Base-by-base conservation (phyloP, 768 basidiomycete genomes). In the Panus rudis region DNA sequence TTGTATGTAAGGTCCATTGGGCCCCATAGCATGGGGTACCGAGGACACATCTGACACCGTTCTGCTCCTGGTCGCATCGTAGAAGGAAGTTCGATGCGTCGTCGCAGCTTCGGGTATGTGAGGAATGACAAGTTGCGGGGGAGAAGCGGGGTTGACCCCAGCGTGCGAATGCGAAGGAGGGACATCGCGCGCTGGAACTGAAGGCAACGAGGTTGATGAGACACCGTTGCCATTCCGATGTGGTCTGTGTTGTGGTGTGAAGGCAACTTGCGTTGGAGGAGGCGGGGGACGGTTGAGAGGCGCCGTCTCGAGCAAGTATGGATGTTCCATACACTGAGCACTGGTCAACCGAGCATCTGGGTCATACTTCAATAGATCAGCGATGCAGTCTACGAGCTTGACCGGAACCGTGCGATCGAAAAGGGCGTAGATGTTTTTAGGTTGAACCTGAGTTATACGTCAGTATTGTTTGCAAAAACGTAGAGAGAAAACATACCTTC, bases 361-460 rank as follows among this genome's bases (percentile, higher is more conserved):
- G 55, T 98, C 90, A 65, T 96, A 98, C 55, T 81, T 85, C 48
- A 99, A 77, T 13, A 97, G 72, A 58, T 94, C 90, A 37, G 80
- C 73, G 58, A 99, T 96, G 64, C 91, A 93, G 56, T 96, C 83
- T 56, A 99, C 71, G 39, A 99, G 72, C 25, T 79, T 87, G 41
- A 73, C 64, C 4, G 93, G 92, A 17, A 92, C 79, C 10, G 67
- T 75, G 43, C 75, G 76, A 45, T 88, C 84, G 56, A 97, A 98
- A 12, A 88, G 75, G 2, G 78, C 68, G 39, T 79, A 72, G 32
- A 88, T 67, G 51, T 86, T 75, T 58, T 66, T 76, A 16, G 88
- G 88, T 34, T 65, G 69, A 35, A 71, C 70, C 88, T 90, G 56
- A 14, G 37, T 30, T 17, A 46, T 52, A 43, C 33, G 20, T 37